Conservation (phyloP, 306 rosid species). For the Sindora glabra region DNA sequence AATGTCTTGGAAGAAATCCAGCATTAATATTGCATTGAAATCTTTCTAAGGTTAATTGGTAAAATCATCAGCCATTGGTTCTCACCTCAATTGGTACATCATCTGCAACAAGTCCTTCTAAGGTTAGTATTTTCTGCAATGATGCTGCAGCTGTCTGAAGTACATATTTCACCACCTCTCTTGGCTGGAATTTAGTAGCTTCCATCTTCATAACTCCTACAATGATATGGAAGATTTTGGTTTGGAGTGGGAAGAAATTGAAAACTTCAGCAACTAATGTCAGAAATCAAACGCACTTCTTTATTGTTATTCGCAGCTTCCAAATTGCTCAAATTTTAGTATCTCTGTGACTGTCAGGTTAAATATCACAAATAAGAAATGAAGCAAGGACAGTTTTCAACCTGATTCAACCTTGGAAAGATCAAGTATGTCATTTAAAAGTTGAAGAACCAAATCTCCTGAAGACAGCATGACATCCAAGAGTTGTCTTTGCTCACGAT, state of each 20-base stretch:
- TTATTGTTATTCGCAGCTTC: too few species aligned
- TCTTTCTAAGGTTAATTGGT: neutral
- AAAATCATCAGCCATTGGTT: too few species aligned
- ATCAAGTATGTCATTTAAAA: conserved; percentile 90
- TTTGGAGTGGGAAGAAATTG: conserved; percentile 2
- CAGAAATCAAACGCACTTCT: neutral
- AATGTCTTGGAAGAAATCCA: neutral
- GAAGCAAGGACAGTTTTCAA: conserved; percentile 20
- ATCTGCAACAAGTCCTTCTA: conserved; percentile 86
- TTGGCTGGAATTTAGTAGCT: conserved; percentile 80
- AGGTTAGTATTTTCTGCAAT: conserved; percentile 67
- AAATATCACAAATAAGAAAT: neutral
- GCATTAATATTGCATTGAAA: neutral
- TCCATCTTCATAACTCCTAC: conserved; percentile 93
- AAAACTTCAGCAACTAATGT: neutral
- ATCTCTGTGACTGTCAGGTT: too few species aligned
- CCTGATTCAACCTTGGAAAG: conserved; percentile 98
- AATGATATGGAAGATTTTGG: neutral
- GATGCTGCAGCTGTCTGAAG: conserved; percentile 98
- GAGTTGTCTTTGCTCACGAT: conserved; percentile 65
- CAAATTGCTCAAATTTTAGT: too few species aligned
- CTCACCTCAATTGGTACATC: conserved; percentile 89
- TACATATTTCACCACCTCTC: conserved; percentile 85
- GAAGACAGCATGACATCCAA: conserved; percentile 87
- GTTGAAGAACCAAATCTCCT: conserved; percentile 94